A percentile compares a stretch with the other conserved stretches of the same genome.
Conservation (phyloP, 805 yeast species). For the Kuraishia ogatae region DNA sequence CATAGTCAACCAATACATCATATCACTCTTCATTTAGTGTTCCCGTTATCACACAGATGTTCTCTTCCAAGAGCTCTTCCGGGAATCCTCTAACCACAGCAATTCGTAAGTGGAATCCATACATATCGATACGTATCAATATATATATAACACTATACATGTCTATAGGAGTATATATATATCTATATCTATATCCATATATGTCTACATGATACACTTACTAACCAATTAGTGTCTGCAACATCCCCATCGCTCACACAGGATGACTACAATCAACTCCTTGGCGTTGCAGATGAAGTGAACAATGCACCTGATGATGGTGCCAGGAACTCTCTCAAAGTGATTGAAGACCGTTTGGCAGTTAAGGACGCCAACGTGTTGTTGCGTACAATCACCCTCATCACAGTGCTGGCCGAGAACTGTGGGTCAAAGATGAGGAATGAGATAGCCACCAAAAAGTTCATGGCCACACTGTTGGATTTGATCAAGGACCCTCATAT, state of each 20-base stretch:
- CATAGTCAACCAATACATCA: no score
- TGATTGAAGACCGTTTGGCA: constrained; percentile 38
- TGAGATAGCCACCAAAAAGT: constrained; percentile 49
- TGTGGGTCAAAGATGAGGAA: constrained; percentile 65
- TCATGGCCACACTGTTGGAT: constrained; percentile 37
- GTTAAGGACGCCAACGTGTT: constrained; percentile 58
- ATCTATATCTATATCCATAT: background rate
- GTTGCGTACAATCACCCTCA: constrained; percentile 44
- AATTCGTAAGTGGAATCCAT: background rate
- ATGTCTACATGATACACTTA: background rate
- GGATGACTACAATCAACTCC: constrained; percentile 61
- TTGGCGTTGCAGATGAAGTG: constrained; percentile 62
- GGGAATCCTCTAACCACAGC: background rate
- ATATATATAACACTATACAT: background rate
- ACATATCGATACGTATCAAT: background rate
- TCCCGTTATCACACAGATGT: background rate
- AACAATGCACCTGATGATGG: constrained; percentile 52
- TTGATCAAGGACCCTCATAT: constrained; percentile 45
- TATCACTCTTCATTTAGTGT: no score
- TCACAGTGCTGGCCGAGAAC: constrained; percentile 63
- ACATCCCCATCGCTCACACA: constrained; percentile 54
- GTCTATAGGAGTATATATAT: background rate
- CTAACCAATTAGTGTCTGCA: background rate
- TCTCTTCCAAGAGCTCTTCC: background rate
- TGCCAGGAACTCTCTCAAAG: constrained; percentile 34